A percentile compares a stretch with the other conserved stretches of the same genome.
These are phyloP conservation scores for Thelonectria rubi DNA, from an alignment of 2,329 filamentous ascomycete species.

Conservation along the genomic window DNA sequence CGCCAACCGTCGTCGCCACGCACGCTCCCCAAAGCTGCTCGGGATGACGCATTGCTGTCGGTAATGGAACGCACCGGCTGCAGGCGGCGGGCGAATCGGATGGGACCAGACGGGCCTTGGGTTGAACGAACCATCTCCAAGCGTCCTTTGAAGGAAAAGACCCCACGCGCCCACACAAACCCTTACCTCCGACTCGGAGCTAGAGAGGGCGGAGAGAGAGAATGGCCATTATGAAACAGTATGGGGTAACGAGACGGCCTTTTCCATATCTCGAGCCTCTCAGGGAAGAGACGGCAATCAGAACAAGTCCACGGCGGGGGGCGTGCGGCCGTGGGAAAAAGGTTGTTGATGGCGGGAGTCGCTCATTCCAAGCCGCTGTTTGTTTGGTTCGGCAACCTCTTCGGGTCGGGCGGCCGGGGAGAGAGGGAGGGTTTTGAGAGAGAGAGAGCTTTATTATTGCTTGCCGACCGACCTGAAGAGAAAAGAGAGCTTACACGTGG, in stretches of 20 bases:
- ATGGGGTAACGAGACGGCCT: slow-evolving; percentile 40
- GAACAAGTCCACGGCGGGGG: background rate
- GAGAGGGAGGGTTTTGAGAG: background rate
- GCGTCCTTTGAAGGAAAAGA: slow-evolving; percentile 5
- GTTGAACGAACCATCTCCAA: slow-evolving; percentile 20
- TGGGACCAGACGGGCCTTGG: background rate
- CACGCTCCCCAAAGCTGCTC: slow-evolving; percentile 25
- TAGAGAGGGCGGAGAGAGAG: slow-evolving; percentile 1
- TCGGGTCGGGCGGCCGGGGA: slow-evolving; percentile 3
- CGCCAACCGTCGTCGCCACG: slow-evolving; percentile 26
- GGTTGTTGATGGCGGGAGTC: background rate
- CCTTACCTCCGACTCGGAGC: slow-evolving; percentile 20
- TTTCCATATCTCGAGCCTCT: slow-evolving; percentile 41
- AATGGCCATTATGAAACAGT: slow-evolving; percentile 43
- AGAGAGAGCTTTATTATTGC: too few species aligned
- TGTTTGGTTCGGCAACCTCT: background rate
- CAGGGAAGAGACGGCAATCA: slow-evolving; percentile 29
- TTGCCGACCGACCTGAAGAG: background rate
- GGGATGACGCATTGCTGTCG: slow-evolving; percentile 44
- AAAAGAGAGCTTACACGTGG: slow-evolving; percentile 20
- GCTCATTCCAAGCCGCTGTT: background rate
- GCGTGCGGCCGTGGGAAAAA: background rate
- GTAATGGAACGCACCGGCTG: slow-evolving; percentile 32
- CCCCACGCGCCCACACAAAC: slow-evolving; percentile 4
- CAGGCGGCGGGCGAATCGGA: too few species aligned